Base-by-base conservation (phyloP, 140 eudicot genomes). In the Bidens hawaiensis region DNA sequence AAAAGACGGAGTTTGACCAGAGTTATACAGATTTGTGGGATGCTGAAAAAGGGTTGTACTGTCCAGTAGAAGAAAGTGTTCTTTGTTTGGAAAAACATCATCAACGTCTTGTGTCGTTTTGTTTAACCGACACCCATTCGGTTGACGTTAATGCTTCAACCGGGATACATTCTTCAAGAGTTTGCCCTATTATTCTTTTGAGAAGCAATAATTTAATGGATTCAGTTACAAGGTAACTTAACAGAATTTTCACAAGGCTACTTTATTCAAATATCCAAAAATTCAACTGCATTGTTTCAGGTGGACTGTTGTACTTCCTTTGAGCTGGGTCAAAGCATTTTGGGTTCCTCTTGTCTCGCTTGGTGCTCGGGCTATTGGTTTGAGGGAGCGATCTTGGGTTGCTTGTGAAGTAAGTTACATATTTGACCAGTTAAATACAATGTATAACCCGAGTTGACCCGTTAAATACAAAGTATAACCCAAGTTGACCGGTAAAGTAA, bases 351-450 rank as follows among this genome's bases (percentile, higher is more conserved):
- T 93, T 13, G 66, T 88, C 27, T 81, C 97, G 43, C 50, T 53
- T 59, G 99, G 99, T 64, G 96, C 88, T 36, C 80, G 52, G 30
- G 88, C 95, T 66, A 85, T 88, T 31, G 97, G 99, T 64, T 74
- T 94, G 59, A 85, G 95, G 66, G 99, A 94, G 82, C 85, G 73
- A 80, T 95, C 78, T 47, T 88, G 97, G 99, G 73, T 85, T 73
- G 81, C 97, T 45, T 69, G 81, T 65, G 99, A 94, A 70, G 99
- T 94, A 76, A 75, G 86, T 72, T 55, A 64, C 18, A 17, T 52
- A 19, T 59, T 23, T 23, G 52, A 22, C 23, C 22, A 34, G 22
- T 19, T 21, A 18, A 27, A 55, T 55, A 50, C 16, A 19, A 11
- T 21, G 31, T 55, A 15, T 27, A 28, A 30, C 42, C 42, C 1